Evolutionary conservation across 352 stramenopile species (phyloP), one percentile per base, ranked within the genome.

Genomic region (Phytophthora colocasiae): DNA sequence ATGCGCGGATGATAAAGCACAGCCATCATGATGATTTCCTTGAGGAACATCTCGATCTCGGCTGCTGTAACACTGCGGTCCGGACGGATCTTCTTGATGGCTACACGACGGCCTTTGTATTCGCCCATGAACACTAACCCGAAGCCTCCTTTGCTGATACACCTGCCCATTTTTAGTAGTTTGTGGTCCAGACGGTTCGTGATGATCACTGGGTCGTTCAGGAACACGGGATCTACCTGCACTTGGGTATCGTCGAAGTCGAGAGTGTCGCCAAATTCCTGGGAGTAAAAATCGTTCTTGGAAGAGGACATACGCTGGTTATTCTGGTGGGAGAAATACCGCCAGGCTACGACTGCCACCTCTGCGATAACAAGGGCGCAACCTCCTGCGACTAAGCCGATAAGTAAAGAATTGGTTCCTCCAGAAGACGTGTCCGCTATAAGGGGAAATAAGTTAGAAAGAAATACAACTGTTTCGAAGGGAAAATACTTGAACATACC

Each of bases 121-220:
- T 71, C 71, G n/a, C 73, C 80, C 5, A 78, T 26, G n/a, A 78
- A 84, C 7, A 89, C 80, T 29, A 83, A 58, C 15, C 80, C 80
- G 19, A 83, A 89, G 48, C 77, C 80, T 14, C 77, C 80, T 9
- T 64, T 62, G 43, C 69, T 84, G 45, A 88, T 72, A 38, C 69
- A 81, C 26, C 56, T 76, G 26, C 66, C 75, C n/a, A 80, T 51
- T 12, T 76, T 73, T 1, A 87, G 10, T 9, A 81, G 43, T 41
- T 83, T 77, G 59, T 80, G 71, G 24, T 71, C 69, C 27, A 87
- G 65, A 4, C 78, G 75, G 46, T 73, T 73, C 2, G 71, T 82
- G 43, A 82, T 58, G 36, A 87, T 81, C 39, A 82, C 73, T 0
- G 78, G 78, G 51, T 87, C 75, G 29, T 81, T 77, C 2, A 81